These are phyloP conservation scores for Dalbergia oliveri DNA, from an alignment of 306 rosid species.

Conservation along the genomic window DNA sequence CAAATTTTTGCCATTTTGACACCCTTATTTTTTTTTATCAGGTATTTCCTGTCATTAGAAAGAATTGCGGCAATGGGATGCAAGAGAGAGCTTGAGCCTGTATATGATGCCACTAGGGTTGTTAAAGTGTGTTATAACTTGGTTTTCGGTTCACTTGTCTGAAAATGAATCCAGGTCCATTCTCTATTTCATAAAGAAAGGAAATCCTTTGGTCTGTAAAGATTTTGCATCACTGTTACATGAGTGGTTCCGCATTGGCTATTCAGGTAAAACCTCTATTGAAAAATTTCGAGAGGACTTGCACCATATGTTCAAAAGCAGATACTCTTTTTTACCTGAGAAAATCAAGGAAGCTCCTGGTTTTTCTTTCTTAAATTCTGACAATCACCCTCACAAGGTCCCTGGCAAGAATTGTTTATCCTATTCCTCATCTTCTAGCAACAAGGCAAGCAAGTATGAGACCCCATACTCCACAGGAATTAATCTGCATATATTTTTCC, in stretches of 20 bases:
- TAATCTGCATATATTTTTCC: slow-evolving; percentile 73
- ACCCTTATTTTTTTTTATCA: slow-evolving; percentile 51
- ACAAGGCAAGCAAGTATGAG: slow-evolving; percentile 54
- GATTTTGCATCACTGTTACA: slow-evolving; percentile 73
- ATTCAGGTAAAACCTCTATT: slow-evolving; percentile 76
- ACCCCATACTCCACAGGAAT: slow-evolving; percentile 73
- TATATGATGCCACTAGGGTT: slow-evolving; percentile 92
- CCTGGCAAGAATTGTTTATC: slow-evolving; percentile 52
- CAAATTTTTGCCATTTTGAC: slow-evolving; percentile 45
- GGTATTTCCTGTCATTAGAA: slow-evolving; percentile 78
- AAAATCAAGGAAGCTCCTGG: slow-evolving; percentile 58
- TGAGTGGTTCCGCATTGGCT: slow-evolving; percentile 85
- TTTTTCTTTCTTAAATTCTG: slow-evolving; percentile 58
- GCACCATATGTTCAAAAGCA: slow-evolving; percentile 74
- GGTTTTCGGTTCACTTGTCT: slow-evolving; percentile 88
- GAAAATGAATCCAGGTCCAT: slow-evolving; percentile 71
- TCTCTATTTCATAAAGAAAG: slow-evolving; percentile 61
- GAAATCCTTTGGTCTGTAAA: slow-evolving; percentile 52
- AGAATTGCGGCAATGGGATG: slow-evolving; percentile 63
- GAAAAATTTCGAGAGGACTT: slow-evolving; percentile 74
- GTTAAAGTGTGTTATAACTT: slow-evolving; percentile 74
- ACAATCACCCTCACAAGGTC: slow-evolving; percentile 46
- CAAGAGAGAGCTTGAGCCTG: slow-evolving; percentile 78
- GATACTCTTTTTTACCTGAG: slow-evolving; percentile 58
- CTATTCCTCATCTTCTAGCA: slow-evolving; percentile 54